These are phyloP conservation scores for Ambrosiella cleistominuta DNA, from an alignment of 2,329 filamentous ascomycete species.

Conservation along the genomic window DNA sequence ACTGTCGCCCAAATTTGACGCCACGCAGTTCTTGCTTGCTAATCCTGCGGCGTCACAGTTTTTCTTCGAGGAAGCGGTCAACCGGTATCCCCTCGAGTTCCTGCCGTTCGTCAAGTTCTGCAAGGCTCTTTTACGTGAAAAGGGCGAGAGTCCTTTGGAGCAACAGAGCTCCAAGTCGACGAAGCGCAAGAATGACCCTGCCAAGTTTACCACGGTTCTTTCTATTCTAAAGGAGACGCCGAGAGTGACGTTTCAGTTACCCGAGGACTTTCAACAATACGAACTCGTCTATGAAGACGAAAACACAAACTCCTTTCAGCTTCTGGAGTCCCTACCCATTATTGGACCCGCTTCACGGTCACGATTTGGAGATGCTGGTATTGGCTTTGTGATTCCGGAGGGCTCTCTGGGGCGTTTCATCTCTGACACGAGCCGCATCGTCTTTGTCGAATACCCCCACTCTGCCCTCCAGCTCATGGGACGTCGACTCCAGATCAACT, in stretches of 20 bases:
- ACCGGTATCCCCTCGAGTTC: conserved; percentile 24
- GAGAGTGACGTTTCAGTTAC: conserved; percentile 63
- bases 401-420: conserved; percentile 57
- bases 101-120: conserved; percentile 20
- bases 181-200: not conserved
- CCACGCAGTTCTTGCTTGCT: conserved; percentile 28
- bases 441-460: conserved; percentile 61
- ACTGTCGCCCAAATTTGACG: conserved; percentile 16
- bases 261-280: conserved; percentile 54
- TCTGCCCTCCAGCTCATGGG: conserved; percentile 67
- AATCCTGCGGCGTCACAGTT: conserved; percentile 35
- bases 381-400: conserved; percentile 43
- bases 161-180: not conserved
- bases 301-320: conserved; percentile 59
- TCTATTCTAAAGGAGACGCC: conserved; percentile 50
- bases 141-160: not conserved
- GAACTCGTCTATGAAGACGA: conserved; percentile 70
- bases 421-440: conserved; percentile 57
- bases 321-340: conserved; percentile 46
- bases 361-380: conserved; percentile 21
- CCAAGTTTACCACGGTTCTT: conserved; percentile 27
- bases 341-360: conserved; percentile 25
- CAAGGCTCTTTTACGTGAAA: conserved; percentile 20
- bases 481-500: conserved; percentile 52
- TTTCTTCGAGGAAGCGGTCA: conserved; percentile 13